Conservation (phyloP, 2,329 filamentous ascomycete genomes). For the Paracorniculantispora psalliotae region DNA sequence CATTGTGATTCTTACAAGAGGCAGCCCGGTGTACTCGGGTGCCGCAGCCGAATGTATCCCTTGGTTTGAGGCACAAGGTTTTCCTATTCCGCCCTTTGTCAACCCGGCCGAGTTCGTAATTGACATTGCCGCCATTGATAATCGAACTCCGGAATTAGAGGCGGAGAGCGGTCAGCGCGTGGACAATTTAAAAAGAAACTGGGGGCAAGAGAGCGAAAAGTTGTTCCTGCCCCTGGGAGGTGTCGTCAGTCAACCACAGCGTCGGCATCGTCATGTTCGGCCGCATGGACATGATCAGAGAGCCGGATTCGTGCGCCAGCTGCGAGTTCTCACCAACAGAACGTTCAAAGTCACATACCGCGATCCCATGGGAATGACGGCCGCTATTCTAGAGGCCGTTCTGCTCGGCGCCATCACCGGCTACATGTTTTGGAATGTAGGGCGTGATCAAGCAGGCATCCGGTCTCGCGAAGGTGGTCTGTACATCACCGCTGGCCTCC, state of each 20-base stretch:
- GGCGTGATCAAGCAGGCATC: slow-evolving; percentile 64
- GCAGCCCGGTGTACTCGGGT: slow-evolving; percentile 65
- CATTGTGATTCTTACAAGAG: slow-evolving; percentile 62
- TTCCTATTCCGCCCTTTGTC: slow-evolving; percentile 63
- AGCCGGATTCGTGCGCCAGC: slow-evolving; percentile 57
- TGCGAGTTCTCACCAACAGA: slow-evolving; percentile 60
- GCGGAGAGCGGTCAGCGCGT: slow-evolving; percentile 54
- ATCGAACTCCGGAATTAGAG: slow-evolving; percentile 63
- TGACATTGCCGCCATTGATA: slow-evolving; percentile 70
- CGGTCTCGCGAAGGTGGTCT: slow-evolving; percentile 67
- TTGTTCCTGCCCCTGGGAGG: slow-evolving; percentile 21
- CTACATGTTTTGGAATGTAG: slow-evolving; percentile 66
- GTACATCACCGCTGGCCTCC: slow-evolving; percentile 66
- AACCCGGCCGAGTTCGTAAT: slow-evolving; percentile 76
- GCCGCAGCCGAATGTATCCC: slow-evolving; percentile 50
- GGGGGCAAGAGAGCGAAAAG: slow-evolving; percentile 41
- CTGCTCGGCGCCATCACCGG: slow-evolving; percentile 67
- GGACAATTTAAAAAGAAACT: slow-evolving; percentile 54
- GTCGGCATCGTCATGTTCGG: slow-evolving; percentile 7
- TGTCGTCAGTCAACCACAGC: slow-evolving; percentile 1
- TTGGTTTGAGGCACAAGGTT: slow-evolving; percentile 59
- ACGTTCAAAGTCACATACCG: slow-evolving; percentile 68
- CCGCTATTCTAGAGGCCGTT: slow-evolving; percentile 64
- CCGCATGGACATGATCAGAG: slow-evolving; percentile 29
- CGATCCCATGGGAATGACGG: slow-evolving; percentile 72